Conservation (phyloP, 228 moss, liverwort and hornwort genomes). For the Sphagnum magellanicum region DNA sequence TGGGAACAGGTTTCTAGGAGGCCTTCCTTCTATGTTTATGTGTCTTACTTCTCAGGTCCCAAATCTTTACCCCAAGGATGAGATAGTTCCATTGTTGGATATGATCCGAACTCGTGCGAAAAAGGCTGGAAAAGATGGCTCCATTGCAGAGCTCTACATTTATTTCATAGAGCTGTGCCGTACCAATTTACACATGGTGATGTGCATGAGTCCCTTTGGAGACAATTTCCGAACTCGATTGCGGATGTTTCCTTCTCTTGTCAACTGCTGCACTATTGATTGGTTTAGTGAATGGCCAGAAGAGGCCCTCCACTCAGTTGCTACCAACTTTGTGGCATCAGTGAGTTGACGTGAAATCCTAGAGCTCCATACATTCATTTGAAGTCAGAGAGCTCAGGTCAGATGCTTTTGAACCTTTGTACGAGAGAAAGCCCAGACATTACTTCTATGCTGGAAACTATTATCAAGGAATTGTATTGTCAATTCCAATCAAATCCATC, state of each 20-base stretch:
- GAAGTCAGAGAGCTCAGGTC: too few relatives aligned
- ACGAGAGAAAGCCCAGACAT: too few relatives aligned
- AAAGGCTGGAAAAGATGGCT: slow-evolving; percentile 66
- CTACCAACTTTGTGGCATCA: slow-evolving; percentile 52
- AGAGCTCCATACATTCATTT: too few relatives aligned
- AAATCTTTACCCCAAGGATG: slow-evolving; percentile 71
- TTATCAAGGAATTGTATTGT: too few relatives aligned
- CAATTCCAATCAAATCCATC: background rate
- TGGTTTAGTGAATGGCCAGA: slow-evolving; percentile 91
- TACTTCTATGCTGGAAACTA: too few relatives aligned
- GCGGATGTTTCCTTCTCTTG: slow-evolving; percentile 79
- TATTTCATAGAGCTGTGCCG: slow-evolving; percentile 79
- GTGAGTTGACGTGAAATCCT: slow-evolving; percentile 12
- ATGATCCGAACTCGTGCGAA: slow-evolving; percentile 46
- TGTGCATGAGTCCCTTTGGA: slow-evolving; percentile 91
- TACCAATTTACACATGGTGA: slow-evolving; percentile 79
- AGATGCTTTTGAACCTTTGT: too few relatives aligned
- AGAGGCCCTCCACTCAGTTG: slow-evolving; percentile 66
- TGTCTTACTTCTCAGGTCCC: slow-evolving; percentile 38
- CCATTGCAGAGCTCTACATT: slow-evolving; percentile 54
- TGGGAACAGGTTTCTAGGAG: too few relatives aligned
- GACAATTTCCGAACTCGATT: slow-evolving; percentile 64
- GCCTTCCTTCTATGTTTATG: too few relatives aligned
- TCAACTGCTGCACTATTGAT: slow-evolving; percentile 78
- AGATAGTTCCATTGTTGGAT: slow-evolving; percentile 68